Base-by-base conservation (phyloP, 2,329 filamentous ascomycete species). In the Ophiostoma sp. region DNA sequence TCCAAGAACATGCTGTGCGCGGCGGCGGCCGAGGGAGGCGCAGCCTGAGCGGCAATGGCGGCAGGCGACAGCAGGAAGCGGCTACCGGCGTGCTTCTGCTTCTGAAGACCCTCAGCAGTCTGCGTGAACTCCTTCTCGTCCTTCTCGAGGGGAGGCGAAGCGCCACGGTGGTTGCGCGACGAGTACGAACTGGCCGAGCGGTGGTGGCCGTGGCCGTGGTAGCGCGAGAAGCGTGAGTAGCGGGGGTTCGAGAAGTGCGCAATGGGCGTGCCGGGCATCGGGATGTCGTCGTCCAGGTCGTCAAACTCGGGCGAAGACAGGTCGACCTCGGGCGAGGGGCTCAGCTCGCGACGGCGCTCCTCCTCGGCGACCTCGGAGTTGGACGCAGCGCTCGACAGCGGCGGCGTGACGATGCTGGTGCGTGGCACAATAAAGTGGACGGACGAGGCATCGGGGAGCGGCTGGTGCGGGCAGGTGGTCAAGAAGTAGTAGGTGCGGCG, bases 51-150 rank as follows among this genome's bases (percentile, higher is more conserved):
- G 28, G 77, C 71, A 42, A 76, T 73, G 77, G 59, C 12, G 59
- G 74, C 74, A 42, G 76, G 69, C 36, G 76, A 74, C 17, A 84
- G 80, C 42, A 84, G 74, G 55, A 75, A 73, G 12, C 72, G 31
- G 39, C 84, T 84, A 36, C 86, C 85, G 61, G 81, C 85, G 28
- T 90, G 83, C 78, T 90, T 91, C 75, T 88, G 85, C 80, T 89
- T 90, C 78, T 89, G 93, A 78, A 98, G 88, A 68, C 92, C 93
- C 77, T 94, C 93, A 19, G 96, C 96, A 1, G 95, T 98, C 83
- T 97, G 93, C 7, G 95, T 98, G 80, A 99, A 99, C 82, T 98
- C 96, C 79, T 92, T 93, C 85, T 98, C 95, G 78, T 98, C 95
- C 78, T 93, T 94, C 83, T 98, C 95, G 50, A 98, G 86, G 19